phyloP scores from a whole-genome alignment of 179 eudicot species.

The Beta macrorhiza region DNA sequence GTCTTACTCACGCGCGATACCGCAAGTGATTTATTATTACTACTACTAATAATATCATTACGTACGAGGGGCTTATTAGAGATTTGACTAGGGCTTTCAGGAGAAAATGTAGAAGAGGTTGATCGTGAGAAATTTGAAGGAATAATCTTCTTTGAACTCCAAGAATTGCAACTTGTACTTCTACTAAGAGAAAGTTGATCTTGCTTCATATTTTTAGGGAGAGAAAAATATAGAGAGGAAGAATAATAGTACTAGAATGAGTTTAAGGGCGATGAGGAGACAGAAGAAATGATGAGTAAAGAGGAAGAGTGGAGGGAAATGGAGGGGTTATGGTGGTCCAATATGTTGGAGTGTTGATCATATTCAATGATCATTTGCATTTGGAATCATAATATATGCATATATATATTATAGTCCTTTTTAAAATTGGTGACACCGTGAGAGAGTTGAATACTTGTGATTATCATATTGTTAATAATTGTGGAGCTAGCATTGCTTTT shows the following conservation, averaged over 20 bases:
- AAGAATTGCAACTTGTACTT: slow-evolving; percentile 19
- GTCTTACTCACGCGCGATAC: slow-evolving; percentile 21
- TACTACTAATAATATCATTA: not conserved
- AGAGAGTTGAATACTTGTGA: slow-evolving; percentile 10
- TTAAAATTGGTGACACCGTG: not conserved
- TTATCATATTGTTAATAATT: slow-evolving; percentile 6
- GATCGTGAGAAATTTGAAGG: slow-evolving; percentile 21
- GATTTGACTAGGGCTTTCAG: slow-evolving; percentile 15
- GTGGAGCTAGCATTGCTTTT: not conserved
- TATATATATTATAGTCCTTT: slow-evolving; percentile 6
- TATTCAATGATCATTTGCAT: slow-evolving; percentile 10
- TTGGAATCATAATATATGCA: not conserved
- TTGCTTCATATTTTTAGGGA: slow-evolving; percentile 22
- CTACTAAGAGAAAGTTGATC: slow-evolving; percentile 23
- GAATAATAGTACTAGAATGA: not conserved
- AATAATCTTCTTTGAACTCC: slow-evolving; percentile 17
- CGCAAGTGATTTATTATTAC: slow-evolving; percentile 8
- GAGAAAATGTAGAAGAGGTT: slow-evolving; percentile 20
- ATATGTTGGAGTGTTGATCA: slow-evolving; percentile 12
- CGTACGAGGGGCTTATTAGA: slow-evolving; percentile 7
- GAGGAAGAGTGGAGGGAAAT: not conserved
- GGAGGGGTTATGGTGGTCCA: slow-evolving; percentile 14
- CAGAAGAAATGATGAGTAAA: slow-evolving; percentile 8
- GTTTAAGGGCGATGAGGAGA: not conserved
- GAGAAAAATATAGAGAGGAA: slow-evolving; percentile 2